Percentiles rank a stretch among this genome's conserved stretches.
Conservation (phyloP, 2,329 filamentous ascomycete genomes). For the Tolypocladium pustulatum region DNA sequence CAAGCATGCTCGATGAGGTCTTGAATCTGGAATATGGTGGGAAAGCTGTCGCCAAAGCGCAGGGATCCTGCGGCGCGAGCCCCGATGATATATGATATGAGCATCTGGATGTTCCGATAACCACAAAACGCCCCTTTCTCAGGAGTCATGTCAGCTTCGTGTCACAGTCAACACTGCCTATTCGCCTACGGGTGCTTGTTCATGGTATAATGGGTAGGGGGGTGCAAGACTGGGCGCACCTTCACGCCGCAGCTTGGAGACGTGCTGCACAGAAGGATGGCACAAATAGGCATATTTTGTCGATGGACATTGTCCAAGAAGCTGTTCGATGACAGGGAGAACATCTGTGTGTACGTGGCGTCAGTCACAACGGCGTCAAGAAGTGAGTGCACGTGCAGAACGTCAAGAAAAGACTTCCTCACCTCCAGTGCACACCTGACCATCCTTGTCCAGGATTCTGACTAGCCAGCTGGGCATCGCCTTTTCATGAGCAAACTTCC, state of each 20-base stretch:
- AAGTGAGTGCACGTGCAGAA: neutral
- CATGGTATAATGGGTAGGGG: neutral
- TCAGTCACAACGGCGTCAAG: neutral
- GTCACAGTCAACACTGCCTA: neutral
- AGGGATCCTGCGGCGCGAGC: conserved; percentile 45
- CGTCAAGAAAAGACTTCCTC: conserved; percentile 6
- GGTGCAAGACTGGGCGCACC: conserved; percentile 25
- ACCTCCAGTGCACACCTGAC: conserved; percentile 44
- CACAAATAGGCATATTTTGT: conserved; percentile 72
- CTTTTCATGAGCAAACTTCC: conserved; percentile 61
- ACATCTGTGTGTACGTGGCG: conserved; percentile 29
- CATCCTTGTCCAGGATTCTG: conserved; percentile 48
- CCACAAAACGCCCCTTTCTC: conserved; percentile 74
- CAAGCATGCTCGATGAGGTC: conserved; percentile 80
- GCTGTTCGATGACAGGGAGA: conserved; percentile 49
- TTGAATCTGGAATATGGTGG: conserved; percentile 73
- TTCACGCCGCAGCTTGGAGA: conserved; percentile 73
- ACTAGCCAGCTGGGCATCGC: conserved; percentile 64
- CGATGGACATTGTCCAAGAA: conserved; percentile 50
- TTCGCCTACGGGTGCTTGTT: neutral
- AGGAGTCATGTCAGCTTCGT: neutral
- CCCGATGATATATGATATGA: conserved; percentile 67
- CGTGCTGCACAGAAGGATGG: conserved; percentile 61
- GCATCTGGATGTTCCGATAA: conserved; percentile 90
- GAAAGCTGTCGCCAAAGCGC: conserved; percentile 50